These are phyloP conservation scores for Spathaspora passalidarum DNA, from an alignment of 805 yeast genomes.

Conservation along the genomic window DNA sequence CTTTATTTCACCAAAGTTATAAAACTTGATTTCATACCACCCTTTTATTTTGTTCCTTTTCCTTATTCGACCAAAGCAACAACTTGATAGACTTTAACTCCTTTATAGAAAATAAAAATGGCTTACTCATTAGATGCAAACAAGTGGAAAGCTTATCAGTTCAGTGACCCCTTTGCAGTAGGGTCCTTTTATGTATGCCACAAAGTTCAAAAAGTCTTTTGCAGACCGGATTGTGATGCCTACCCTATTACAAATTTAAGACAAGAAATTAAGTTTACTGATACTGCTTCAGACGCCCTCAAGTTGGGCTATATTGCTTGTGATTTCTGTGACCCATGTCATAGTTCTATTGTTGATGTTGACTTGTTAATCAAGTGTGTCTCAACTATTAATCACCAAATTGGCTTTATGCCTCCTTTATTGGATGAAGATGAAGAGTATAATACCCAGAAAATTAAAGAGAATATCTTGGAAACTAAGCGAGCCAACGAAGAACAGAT, in stretches of 20 bases:
- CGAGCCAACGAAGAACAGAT: slow-evolving; percentile 22
- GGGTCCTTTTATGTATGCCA: slow-evolving; percentile 54
- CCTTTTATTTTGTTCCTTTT: background rate
- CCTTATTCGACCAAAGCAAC: background rate
- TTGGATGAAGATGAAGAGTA: slow-evolving; percentile 43
- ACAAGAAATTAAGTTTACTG: slow-evolving; percentile 46
- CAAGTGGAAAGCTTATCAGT: slow-evolving; percentile 64
- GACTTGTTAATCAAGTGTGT: slow-evolving; percentile 48
- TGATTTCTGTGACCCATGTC: slow-evolving; percentile 51
- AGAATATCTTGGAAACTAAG: slow-evolving; percentile 29
- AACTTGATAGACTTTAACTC: background rate
- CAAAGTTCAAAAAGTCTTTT: slow-evolving; percentile 40
- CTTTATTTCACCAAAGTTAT: background rate
- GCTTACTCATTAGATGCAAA: slow-evolving; percentile 42
- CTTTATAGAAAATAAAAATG: slow-evolving; percentile 17
- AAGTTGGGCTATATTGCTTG: slow-evolving; percentile 50
- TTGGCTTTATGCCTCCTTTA: slow-evolving; percentile 57
- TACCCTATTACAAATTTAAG: slow-evolving; percentile 40
- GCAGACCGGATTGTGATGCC: slow-evolving; percentile 69
- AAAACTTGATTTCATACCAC: background rate
- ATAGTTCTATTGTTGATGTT: slow-evolving; percentile 44
- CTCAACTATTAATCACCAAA: slow-evolving; percentile 49
- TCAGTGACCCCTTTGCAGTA: slow-evolving; percentile 64
- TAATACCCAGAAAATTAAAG: slow-evolving; percentile 35
- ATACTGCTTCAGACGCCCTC: slow-evolving; percentile 40